Conservation (phyloP, 805 yeast species). For the Starmerella etchellsii region DNA sequence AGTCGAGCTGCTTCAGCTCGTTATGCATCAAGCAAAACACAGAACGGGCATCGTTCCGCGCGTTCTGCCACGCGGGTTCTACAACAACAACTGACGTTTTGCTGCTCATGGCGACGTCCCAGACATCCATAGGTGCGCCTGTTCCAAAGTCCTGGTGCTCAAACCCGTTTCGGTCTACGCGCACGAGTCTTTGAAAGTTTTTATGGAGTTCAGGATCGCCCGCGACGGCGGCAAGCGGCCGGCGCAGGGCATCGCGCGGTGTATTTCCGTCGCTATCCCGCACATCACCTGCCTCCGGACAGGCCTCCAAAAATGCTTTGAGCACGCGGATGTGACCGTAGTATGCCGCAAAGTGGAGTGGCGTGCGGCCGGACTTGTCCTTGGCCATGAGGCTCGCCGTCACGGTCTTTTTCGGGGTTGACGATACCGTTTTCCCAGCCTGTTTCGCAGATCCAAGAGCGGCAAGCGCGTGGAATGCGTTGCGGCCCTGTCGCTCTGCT, state of each 20-base stretch:
- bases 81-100: conserved; percentile 8
- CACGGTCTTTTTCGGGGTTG: conserved; percentile 9
- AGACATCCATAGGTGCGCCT: conserved; percentile 12
- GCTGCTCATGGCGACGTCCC: conserved; percentile 14
- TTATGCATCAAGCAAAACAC: background rate
- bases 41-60: background rate
- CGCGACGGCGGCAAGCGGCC: conserved; percentile 7
- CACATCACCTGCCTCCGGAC: conserved; percentile 14
- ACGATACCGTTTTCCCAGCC: conserved; percentile 10
- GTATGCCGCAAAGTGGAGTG: conserved; percentile 21
- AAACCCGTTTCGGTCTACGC: conserved; percentile 5
- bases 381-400: conserved; percentile 13
- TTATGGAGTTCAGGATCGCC: conserved; percentile 4
- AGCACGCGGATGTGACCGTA: conserved; percentile 17
- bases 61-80: conserved; percentile 3
- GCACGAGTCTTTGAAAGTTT: conserved; percentile 5
- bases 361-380: conserved; percentile 19
- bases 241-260: conserved; percentile 15
- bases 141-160: conserved; percentile 1
- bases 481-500: conserved; percentile 15
- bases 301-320: conserved; percentile 13
- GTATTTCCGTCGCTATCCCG: conserved; percentile 14
- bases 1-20: background rate
- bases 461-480: conserved; percentile 21
- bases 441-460: conserved; percentile 13